A percentile compares a stretch with the other conserved stretches of the same genome.
These are phyloP conservation scores for Pestalotiopsis sp. DNA, from an alignment of 2,329 filamentous ascomycete species.

Conservation along the genomic window DNA sequence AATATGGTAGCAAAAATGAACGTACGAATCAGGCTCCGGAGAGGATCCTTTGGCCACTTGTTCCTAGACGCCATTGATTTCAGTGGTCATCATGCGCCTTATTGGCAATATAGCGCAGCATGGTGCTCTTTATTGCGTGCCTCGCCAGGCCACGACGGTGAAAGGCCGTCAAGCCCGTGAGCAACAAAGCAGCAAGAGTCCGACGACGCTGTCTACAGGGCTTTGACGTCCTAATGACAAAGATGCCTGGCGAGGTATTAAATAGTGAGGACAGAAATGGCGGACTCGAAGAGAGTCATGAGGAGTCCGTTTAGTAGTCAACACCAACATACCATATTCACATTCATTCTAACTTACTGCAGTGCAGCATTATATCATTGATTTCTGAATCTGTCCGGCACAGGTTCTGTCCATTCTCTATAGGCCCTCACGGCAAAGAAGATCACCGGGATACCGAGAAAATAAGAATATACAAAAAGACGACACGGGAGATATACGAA, in stretches of 20 bases:
- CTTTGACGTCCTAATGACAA: not conserved
- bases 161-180: not conserved
- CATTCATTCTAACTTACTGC: slow-evolving; percentile 1
- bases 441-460: not conserved
- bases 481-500: not conserved
- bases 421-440: not conserved
- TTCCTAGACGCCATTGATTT: too few relatives aligned
- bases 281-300: not conserved
- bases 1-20: too few relatives aligned
- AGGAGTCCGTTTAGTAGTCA: not conserved
- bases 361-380: slow-evolving; percentile 1
- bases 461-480: not conserved
- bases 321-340: not conserved
- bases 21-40: too few relatives aligned
- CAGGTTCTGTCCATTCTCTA: not conserved
- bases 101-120: not conserved
- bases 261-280: not conserved
- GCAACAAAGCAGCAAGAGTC: not conserved
- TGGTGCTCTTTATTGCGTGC: not conserved
- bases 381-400: slow-evolving; percentile 4
- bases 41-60: too few relatives aligned
- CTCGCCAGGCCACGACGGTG: not conserved
- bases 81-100: too few relatives aligned
- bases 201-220: not conserved
- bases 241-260: not conserved